Evolutionary conservation across 257 asterid species (phyloP), one percentile per base, ranked within the genome.

Genomic region (Paulownia fortunei): DNA sequence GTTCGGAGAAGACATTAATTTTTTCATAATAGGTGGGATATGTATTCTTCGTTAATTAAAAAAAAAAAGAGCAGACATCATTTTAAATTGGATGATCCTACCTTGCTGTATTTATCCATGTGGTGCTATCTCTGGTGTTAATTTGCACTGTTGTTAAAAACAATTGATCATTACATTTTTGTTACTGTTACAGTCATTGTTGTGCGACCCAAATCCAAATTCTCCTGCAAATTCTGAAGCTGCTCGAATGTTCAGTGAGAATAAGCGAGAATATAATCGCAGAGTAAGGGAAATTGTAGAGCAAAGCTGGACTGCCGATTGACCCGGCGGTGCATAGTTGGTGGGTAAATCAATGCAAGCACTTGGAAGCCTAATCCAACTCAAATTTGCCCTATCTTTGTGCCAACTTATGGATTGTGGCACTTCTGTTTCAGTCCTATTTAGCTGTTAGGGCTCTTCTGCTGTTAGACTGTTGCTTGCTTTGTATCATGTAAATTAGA

Each of bases 251-350:
- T 93, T 87, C 86, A 91, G 95, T 63, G 93, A 89, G 87, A 92
- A 86, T 36, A 91, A 91, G 86, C 84, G 97, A 10, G 97, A 92
- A 16, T 92, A 92, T 78, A 91, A 90, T 78, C 90, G 97, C 74
- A 87, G 85, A 85, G 94, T 91, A 61, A 85, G 91, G 85, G 96
- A 89, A 76, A 73, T 88, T 36, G 98, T 91, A 81, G 97, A 90
- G 87, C 97, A 89, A 83, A 93, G 98, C 89, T 92, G 96, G 97
- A 89, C 94, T 2, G 97, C 97, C 0, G 96, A 92, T 81, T 92
- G 73, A 87, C 23, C 41, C 58, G 59, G 3, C 7, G 15, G 32
- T 27, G 62, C 71, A 36, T 44, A 56, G 51, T 21, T 12, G 1
- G 13, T n/a, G 5, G 36, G 51, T 32, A 12, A 42, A 44, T 19